Conservation (phyloP, 2,329 filamentous ascomycete species). For the Trichothecium roseum region DNA sequence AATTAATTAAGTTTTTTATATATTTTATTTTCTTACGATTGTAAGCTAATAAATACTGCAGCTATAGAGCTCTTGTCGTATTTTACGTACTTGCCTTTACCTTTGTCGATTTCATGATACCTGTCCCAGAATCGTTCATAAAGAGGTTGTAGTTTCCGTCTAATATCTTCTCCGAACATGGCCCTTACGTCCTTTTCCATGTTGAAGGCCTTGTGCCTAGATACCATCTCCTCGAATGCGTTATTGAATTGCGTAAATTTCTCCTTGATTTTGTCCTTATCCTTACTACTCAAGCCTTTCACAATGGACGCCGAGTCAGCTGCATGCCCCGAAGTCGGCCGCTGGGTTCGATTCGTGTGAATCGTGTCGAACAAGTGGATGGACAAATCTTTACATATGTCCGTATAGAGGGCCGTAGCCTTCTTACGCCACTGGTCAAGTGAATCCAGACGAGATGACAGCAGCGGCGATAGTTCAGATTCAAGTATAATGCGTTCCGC, state of each 20-base stretch:
- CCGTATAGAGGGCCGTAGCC: slow-evolving; percentile 69
- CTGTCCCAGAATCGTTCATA: slow-evolving; percentile 95
- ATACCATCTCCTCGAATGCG: slow-evolving; percentile 80
- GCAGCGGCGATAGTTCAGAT: slow-evolving; percentile 65
- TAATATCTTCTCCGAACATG: slow-evolving; percentile 73
- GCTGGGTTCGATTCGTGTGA: slow-evolving; percentile 67
- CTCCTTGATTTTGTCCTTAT: slow-evolving; percentile 91
- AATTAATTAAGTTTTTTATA: not conserved
- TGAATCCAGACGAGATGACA: slow-evolving; percentile 54
- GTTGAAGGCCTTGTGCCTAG: slow-evolving; percentile 68
- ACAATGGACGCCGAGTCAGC: slow-evolving; percentile 78
- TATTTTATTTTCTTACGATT: slow-evolving; percentile 14
- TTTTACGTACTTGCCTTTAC: slow-evolving; percentile 95
- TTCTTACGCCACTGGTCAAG: slow-evolving; percentile 84
- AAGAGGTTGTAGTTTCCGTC: slow-evolving; percentile 84
- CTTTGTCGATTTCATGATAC: slow-evolving; percentile 96
- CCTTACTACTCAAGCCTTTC: slow-evolving; percentile 75
- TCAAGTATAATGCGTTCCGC: slow-evolving; percentile 75
- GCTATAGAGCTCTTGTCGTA: slow-evolving; percentile 83
- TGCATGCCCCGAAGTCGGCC: slow-evolving; percentile 58
- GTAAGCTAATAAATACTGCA: slow-evolving; percentile 46
- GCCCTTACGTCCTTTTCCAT: slow-evolving; percentile 88
- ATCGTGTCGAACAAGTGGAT: slow-evolving; percentile 81
- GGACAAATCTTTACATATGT: slow-evolving; percentile 81
- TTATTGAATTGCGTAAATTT: slow-evolving; percentile 91